phyloP scores from a whole-genome alignment of 1,139 yeast species.

The Cylindricascospora bacillispora region DNA sequence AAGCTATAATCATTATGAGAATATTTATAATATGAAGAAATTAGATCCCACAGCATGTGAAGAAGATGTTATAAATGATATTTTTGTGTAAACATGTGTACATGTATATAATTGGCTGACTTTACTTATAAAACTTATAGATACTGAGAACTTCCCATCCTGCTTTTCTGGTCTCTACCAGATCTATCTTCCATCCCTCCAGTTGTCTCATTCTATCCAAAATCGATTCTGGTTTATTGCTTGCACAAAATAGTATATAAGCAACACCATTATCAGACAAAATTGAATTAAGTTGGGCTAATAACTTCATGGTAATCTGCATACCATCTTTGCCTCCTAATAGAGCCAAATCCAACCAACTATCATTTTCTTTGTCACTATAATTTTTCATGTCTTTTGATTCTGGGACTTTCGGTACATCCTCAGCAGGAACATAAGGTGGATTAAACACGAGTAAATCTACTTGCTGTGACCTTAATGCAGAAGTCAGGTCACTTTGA shows the following conservation, averaged over 20 bases:
- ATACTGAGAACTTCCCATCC: slow-evolving; percentile 95
- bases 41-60: slow-evolving; percentile 40
- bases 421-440: slow-evolving; percentile 87
- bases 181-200: slow-evolving; percentile 43
- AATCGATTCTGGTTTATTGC: slow-evolving; percentile 65
- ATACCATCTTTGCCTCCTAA: slow-evolving; percentile 86
- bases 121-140: slow-evolving; percentile 29
- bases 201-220: slow-evolving; percentile 32
- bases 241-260: slow-evolving; percentile 72
- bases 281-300: slow-evolving; percentile 37
- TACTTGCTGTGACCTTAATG: slow-evolving; percentile 34
- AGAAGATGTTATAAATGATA: slow-evolving; percentile 43
- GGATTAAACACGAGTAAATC: slow-evolving; percentile 83
- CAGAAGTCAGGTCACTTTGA: slow-evolving; percentile 45
- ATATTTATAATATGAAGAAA: slow-evolving; percentile 43
- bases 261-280: slow-evolving; percentile 56
- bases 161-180: slow-evolving; percentile 56
- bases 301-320: slow-evolving; percentile 59
- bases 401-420: slow-evolving; percentile 39
- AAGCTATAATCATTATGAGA: slow-evolving; percentile 62
- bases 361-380: slow-evolving; percentile 27
- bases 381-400: slow-evolving; percentile 14
- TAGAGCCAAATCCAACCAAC: slow-evolving; percentile 81
- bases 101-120: too few relatives aligned
- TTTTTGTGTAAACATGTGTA: slow-evolving; percentile 31